Base-by-base conservation (phyloP, 108 stramenopile species). In the Cyclostephanos tholiformis region DNA sequence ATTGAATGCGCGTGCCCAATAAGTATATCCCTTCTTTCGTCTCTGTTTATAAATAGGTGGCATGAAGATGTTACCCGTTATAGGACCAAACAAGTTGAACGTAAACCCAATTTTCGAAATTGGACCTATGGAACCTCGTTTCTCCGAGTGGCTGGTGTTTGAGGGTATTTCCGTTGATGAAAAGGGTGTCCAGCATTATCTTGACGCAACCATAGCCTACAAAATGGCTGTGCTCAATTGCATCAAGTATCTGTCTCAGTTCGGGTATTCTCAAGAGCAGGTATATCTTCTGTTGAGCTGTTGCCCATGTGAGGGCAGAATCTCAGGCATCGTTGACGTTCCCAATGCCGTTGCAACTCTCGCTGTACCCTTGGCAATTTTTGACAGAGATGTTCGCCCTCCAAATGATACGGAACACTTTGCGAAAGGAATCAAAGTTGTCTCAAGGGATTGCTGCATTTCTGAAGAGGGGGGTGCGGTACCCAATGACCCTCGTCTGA, bases 51-150 rank as follows among this genome's bases (percentile, higher is more conserved):
- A 1, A 52, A 26, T 9, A 58, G 57, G 57, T 58, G 57, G 57
- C 57, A 58, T 89, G 85, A 80, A 89, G 73, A 72, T 89, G 51
- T 53, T 87, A 22, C 76, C 83, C 9, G 88, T 71, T 17, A 80
- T 86, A 30, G 87, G 87, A 0, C 87, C 87, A 5, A 76, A 58
- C 35, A 84, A 85, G 17, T 61, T 88, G 14, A 53, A 50, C 35
- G 87, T 88, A 17, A 87, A 87, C 60, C 88, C 88, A 36, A 85
- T 89, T 52, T 89, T 87, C 72, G 85, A 86, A 71, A 87, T 87
- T 49, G 88, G 88, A 16, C 88, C 88, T 10, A 60, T 89, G n/a
- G 88, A 89, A 36, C 88, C 88, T 16, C 88, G 88, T 8, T 89
- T 74, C 58, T 79, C 79, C 8, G 86, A 86, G 63, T 87, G 86